Percentiles rank a stretch among this genome's conserved stretches.
These are phyloP conservation scores for Bipolaris sorokiniana DNA, from an alignment of 2,329 filamentous ascomycete genomes.

Conservation along the genomic window DNA sequence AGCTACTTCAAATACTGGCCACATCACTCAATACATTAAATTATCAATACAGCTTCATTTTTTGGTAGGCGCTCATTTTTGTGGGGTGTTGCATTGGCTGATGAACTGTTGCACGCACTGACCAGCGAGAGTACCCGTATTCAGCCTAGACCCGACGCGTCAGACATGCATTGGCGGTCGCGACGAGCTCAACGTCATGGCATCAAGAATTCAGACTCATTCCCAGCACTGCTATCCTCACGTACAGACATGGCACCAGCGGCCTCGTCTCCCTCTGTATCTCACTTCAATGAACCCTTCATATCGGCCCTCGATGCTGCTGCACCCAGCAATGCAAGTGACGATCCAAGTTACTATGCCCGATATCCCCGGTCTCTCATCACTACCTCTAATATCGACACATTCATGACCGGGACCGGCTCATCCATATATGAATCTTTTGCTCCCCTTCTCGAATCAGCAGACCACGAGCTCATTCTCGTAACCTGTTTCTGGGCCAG, in stretches of 20 bases:
- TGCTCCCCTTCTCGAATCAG: conserved; percentile 65
- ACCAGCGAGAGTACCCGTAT: conserved; percentile 7
- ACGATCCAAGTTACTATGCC: conserved; percentile 52
- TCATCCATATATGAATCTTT: conserved; percentile 55
- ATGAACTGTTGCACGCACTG: conserved; percentile 1
- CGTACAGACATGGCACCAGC: conserved; percentile 13
- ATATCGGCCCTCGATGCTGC: conserved; percentile 36
- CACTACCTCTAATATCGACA: conserved; percentile 44
- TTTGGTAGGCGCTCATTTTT: not conserved
- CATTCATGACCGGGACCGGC: conserved; percentile 54
- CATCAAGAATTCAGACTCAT: conserved; percentile 12
- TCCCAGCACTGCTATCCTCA: not conserved
- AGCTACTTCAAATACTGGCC: too few species aligned
- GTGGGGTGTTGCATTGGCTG: not conserved
- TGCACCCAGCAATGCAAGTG: conserved; percentile 26
- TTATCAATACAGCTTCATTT: not conserved
- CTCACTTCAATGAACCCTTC: conserved; percentile 36
- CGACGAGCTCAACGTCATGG: conserved; percentile 34
- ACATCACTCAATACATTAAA: too few species aligned
- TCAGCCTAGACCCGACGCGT: conserved; percentile 21
- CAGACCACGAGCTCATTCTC: conserved; percentile 71
- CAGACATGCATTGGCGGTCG: conserved; percentile 10
- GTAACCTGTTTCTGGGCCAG: conserved; percentile 84
- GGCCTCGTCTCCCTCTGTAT: conserved; percentile 1
- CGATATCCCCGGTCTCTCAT: conserved; percentile 42